Evolutionary conservation across 2,329 filamentous ascomycete species (phyloP).

Genomic region (Botrytis deweyae): DNA sequence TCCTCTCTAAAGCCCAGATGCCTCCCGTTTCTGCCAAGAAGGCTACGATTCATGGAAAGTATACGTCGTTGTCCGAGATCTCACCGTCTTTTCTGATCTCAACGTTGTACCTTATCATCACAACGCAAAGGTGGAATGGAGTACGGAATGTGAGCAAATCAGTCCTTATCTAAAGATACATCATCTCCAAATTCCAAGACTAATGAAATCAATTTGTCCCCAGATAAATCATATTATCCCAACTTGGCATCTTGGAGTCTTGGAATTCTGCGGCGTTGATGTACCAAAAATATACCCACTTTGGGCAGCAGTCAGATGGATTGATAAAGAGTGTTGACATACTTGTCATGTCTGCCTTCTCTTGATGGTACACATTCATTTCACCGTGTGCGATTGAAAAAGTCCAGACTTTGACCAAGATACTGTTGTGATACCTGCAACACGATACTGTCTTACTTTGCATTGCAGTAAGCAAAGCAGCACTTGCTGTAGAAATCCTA

Average conservation of each 20-base stretch:
- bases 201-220: neutral
- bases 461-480: conserved; percentile 16
- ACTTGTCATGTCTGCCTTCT: neutral
- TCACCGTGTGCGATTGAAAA: conserved; percentile 1
- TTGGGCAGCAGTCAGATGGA: conserved; percentile 5
- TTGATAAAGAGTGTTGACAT: neutral
- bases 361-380: neutral
- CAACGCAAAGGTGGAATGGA: neutral
- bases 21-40: conserved; percentile 8
- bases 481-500: conserved; percentile 1
- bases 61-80: neutral
- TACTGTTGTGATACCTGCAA: conserved; percentile 13
- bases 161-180: conserved; percentile 5
- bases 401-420: conserved; percentile 2
- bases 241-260: conserved; percentile 12
- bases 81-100: neutral
- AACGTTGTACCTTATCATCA: neutral
- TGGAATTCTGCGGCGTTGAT: neutral
- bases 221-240: neutral
- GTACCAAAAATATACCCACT: neutral
- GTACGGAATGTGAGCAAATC: neutral
- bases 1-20: neutral
- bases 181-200: neutral
- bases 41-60: neutral
- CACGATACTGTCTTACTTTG: conserved; percentile 3